phyloP scores from a whole-genome alignment of 2,329 filamentous ascomycete species.

The Calonectria multiphialidica region DNA sequence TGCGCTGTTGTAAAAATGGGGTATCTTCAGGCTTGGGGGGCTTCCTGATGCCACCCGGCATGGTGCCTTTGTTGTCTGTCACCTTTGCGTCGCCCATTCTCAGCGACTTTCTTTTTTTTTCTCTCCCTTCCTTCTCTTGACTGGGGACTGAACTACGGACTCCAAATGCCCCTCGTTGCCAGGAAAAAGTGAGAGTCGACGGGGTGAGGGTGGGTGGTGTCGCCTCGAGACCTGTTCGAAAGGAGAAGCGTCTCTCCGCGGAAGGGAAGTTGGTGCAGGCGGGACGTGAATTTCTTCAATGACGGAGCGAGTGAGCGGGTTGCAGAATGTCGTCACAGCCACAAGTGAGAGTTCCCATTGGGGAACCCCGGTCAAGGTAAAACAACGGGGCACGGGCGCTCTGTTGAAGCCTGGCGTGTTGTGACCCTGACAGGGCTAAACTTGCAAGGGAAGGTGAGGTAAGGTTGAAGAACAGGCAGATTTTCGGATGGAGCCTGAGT shows the following conservation, averaged over 20 bases:
- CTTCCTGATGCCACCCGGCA: neutral
- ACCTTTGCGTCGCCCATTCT: neutral
- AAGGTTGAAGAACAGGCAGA: neutral
- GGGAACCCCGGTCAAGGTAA: conserved; percentile 1
- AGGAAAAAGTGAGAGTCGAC: neutral
- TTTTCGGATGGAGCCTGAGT: neutral
- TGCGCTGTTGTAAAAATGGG: neutral
- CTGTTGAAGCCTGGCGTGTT: neutral
- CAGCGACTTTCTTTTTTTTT: neutral
- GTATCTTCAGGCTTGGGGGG: neutral
- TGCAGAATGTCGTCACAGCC: conserved; percentile 5
- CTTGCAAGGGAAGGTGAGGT: conserved; percentile 3
- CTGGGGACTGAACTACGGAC: neutral
- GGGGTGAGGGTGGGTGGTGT: neutral
- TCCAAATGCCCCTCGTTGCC: neutral
- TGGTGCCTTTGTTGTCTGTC: neutral
- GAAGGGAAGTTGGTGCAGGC: neutral
- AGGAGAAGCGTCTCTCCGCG: neutral
- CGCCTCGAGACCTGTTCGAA: neutral
- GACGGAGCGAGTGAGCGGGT: neutral
- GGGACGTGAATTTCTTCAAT: conserved; percentile 11
- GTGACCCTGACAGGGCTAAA: neutral
- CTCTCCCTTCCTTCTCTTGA: neutral
- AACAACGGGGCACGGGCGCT: neutral
- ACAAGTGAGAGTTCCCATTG: neutral